A percentile compares a stretch with the other conserved stretches of the same genome.
Evolutionary conservation across 495 filamentous ascomycete species (phyloP).

Genomic region (Aspergillus biplanus): DNA sequence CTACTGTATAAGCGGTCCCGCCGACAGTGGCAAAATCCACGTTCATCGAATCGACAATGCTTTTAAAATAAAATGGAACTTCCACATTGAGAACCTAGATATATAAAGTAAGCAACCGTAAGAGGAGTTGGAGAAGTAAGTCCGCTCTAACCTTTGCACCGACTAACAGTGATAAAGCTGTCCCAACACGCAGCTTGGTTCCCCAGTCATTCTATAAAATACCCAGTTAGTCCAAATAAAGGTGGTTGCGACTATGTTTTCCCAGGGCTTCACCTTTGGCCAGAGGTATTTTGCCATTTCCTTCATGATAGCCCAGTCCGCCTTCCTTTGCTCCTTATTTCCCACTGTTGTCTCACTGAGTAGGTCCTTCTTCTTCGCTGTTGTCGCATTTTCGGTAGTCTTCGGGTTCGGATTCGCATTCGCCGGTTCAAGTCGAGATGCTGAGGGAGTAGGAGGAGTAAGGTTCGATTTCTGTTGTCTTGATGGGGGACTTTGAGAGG

Average conservation of each 20-base stretch:
- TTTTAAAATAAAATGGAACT: constrained; percentile 98
- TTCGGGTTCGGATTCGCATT: constrained; percentile 28
- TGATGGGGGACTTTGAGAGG: constrained; percentile 17
- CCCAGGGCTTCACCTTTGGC: constrained; percentile 68
- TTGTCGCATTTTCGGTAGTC: constrained; percentile 32
- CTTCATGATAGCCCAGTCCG: constrained; percentile 98
- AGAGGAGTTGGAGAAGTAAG: neutral
- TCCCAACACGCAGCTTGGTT: constrained; percentile 80
- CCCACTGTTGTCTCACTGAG: constrained; percentile 58
- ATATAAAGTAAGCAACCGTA: constrained; percentile 22
- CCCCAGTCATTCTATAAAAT: constrained; percentile 65
- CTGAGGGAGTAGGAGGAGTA: constrained; percentile 21
- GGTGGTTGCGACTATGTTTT: neutral
- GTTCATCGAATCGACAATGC: constrained; percentile 96
- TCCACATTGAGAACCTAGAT: constrained; percentile 86
- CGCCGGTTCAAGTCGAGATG: constrained; percentile 26
- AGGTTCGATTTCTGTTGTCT: constrained; percentile 18
- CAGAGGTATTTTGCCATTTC: constrained; percentile 97
- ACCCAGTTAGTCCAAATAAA: constrained; percentile 21
- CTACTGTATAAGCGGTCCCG: constrained; percentile 85
- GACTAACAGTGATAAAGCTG: constrained; percentile 78
- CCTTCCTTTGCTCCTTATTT: constrained; percentile 88
- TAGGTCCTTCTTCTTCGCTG: constrained; percentile 53
- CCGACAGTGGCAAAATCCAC: constrained; percentile 82
- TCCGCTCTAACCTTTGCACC: constrained; percentile 70